Percentiles rank a stretch among this genome's conserved stretches.
Evolutionary conservation across 495 filamentous ascomycete genomes (phyloP).

Genomic region (Neurospora sp.): DNA sequence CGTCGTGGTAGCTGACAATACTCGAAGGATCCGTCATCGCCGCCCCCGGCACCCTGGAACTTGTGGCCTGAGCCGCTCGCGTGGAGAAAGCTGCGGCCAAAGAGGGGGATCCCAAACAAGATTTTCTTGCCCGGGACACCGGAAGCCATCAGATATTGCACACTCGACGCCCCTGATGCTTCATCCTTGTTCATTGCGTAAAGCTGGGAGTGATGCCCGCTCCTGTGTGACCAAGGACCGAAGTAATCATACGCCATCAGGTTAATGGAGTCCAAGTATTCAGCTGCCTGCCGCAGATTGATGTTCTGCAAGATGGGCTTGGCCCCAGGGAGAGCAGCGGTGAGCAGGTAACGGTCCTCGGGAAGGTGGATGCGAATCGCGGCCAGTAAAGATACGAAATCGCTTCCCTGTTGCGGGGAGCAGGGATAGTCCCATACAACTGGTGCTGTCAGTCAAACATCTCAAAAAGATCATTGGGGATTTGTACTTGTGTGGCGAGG

Average conservation of each 20-base stretch:
- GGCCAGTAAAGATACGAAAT: conserved; percentile 65
- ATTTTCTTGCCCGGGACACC: conserved; percentile 68
- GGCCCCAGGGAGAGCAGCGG: conserved; percentile 73
- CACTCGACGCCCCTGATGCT: conserved; percentile 54
- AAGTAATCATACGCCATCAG: conserved; percentile 82
- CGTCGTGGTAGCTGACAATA: conserved; percentile 68
- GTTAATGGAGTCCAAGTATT: conserved; percentile 70
- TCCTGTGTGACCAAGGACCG: conserved; percentile 61
- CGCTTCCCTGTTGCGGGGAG: conserved; percentile 53
- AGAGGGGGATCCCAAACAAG: conserved; percentile 69
- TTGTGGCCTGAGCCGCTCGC: conserved; percentile 52
- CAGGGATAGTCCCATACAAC: conserved; percentile 90
- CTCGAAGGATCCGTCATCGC: conserved; percentile 75
- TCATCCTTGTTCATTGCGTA: conserved; percentile 49
- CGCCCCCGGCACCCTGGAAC: conserved; percentile 49
- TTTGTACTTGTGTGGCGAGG: conserved; percentile 2
- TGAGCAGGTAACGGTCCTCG: conserved; percentile 60
- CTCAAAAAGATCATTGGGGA: background rate
- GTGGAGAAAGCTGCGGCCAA: conserved; percentile 71
- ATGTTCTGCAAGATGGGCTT: conserved; percentile 69
- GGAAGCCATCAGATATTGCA: conserved; percentile 53
- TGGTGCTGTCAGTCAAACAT: conserved; percentile 25
- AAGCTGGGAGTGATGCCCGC: conserved; percentile 74
- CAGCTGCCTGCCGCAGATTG: conserved; percentile 51
- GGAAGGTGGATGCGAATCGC: conserved; percentile 62